Evolutionary conservation across 768 basidiomycete species (phyloP).

Genomic region (Boletus insuetus): DNA sequence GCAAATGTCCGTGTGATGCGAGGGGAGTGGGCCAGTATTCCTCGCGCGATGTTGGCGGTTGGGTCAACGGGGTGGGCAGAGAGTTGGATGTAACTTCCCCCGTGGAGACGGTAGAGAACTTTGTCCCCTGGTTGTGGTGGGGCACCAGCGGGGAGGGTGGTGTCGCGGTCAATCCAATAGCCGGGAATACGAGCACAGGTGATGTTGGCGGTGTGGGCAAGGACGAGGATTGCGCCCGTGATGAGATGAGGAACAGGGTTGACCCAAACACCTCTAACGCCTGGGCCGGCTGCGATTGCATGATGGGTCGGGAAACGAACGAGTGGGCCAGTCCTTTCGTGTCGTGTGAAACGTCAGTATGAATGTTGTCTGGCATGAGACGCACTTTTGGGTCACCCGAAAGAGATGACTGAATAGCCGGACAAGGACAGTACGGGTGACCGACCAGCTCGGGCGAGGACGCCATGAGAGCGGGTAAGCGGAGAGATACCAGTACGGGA

Average conservation of each 20-base stretch:
- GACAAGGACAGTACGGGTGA: constrained; percentile 21
- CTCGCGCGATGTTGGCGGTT: constrained; percentile 23
- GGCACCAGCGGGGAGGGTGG: constrained; percentile 14
- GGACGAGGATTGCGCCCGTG: constrained; percentile 26
- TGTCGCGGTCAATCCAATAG: constrained; percentile 34
- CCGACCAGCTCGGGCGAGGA: constrained; percentile 22
- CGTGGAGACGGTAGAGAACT: constrained; percentile 35
- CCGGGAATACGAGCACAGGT: constrained; percentile 31
- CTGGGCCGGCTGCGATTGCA: constrained; percentile 19
- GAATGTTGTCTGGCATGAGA: neutral
- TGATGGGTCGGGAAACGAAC: constrained; percentile 20
- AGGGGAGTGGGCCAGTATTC: constrained; percentile 13
- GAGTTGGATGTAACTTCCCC: constrained; percentile 26
- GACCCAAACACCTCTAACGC: constrained; percentile 34
- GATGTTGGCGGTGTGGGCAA: constrained; percentile 30
- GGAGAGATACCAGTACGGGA: constrained; percentile 25
- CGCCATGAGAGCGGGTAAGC: constrained; percentile 21
- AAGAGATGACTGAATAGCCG: constrained; percentile 19
- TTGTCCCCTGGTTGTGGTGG: constrained; percentile 30
- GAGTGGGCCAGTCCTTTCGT: constrained; percentile 18
- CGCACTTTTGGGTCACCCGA: constrained; percentile 21
- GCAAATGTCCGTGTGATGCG: constrained; percentile 31
- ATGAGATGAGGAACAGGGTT: constrained; percentile 33
- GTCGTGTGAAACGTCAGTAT: neutral
- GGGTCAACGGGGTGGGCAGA: constrained; percentile 29